Percentiles rank a stretch among this genome's conserved stretches.
Conservation (phyloP, 148 eudicot species). For the Polygonum aviculare region DNA sequence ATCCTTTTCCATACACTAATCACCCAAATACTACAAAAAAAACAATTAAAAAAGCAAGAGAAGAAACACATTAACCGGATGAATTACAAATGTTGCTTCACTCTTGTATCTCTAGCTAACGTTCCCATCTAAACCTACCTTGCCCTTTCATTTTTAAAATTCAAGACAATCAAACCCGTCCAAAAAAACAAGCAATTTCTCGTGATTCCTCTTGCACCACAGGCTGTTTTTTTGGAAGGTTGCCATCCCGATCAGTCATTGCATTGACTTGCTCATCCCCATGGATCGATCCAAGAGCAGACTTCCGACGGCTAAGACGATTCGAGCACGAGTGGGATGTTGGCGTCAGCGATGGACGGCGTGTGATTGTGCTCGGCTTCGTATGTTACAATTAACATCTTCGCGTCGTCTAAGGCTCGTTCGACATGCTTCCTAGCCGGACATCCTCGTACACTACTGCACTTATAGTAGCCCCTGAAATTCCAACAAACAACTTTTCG, state of each 20-base stretch:
- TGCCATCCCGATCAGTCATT: not conserved
- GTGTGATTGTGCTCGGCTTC: slow-evolving; percentile 6
- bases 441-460: slow-evolving; percentile 64
- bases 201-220: not conserved
- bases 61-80: not conserved
- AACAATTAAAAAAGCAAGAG: not conserved
- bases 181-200: not conserved
- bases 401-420: slow-evolving; percentile 51
- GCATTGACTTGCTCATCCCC: not conserved
- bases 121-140: not conserved
- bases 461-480: slow-evolving; percentile 64
- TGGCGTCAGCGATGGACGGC: not conserved
- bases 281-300: not conserved
- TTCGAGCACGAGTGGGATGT: not conserved
- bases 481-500: not conserved
- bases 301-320: not conserved
- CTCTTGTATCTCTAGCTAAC: not conserved
- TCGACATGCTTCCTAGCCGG: slow-evolving; percentile 70
- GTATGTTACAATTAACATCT: slow-evolving; percentile 52
- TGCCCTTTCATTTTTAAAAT: not conserved
- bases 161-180: not conserved
- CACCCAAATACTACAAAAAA: not conserved
- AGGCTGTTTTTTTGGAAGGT: not conserved
- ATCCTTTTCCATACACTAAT: not conserved
- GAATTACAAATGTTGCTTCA: not conserved